phyloP scores from a whole-genome alignment of 176 grass and related monocot genomes.

The Cocos nucifera region DNA sequence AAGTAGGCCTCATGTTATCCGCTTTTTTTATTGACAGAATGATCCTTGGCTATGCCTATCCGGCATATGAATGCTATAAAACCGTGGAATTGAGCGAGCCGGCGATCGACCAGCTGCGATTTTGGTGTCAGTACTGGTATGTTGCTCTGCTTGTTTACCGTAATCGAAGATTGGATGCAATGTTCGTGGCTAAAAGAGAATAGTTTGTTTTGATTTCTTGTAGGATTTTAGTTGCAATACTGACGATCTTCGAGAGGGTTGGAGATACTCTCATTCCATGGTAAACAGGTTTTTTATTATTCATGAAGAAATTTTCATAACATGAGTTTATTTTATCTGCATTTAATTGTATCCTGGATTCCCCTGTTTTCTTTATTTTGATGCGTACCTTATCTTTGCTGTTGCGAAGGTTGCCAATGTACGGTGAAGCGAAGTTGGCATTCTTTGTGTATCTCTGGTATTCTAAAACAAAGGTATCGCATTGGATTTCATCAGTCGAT shows the following conservation, averaged over 20 bases:
- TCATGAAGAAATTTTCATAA: too few species aligned
- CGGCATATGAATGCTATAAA: constrained; percentile 76
- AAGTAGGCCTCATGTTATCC: too few species aligned
- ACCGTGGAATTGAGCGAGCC: constrained; percentile 47
- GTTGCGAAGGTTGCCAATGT: constrained; percentile 63
- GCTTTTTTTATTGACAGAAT: constrained; percentile 18
- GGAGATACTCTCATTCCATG: constrained; percentile 40
- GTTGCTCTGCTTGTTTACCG: neutral
- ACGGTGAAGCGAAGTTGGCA: constrained; percentile 49
- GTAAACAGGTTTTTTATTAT: constrained; percentile 9
- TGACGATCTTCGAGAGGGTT: constrained; percentile 47
- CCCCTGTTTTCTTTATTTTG: constrained; percentile 6
- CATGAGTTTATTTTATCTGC: too few species aligned
- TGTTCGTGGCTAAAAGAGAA: neutral
- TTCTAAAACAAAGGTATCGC: constrained; percentile 37
- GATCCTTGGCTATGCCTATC: constrained; percentile 55
- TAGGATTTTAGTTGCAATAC: constrained; percentile 60
- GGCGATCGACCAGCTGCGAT: constrained; percentile 47
- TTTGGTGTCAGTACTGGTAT: constrained; percentile 90
- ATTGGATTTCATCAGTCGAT: neutral
- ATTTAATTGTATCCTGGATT: too few species aligned
- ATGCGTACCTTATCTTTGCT: constrained; percentile 3
- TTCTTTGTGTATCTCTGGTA: constrained; percentile 70
- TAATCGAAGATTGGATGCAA: too few species aligned
- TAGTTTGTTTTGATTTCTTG: constrained; percentile 4